Conservation (phyloP, 1,284 basidiomycete genomes). For the Takashimella tepidaria region DNA sequence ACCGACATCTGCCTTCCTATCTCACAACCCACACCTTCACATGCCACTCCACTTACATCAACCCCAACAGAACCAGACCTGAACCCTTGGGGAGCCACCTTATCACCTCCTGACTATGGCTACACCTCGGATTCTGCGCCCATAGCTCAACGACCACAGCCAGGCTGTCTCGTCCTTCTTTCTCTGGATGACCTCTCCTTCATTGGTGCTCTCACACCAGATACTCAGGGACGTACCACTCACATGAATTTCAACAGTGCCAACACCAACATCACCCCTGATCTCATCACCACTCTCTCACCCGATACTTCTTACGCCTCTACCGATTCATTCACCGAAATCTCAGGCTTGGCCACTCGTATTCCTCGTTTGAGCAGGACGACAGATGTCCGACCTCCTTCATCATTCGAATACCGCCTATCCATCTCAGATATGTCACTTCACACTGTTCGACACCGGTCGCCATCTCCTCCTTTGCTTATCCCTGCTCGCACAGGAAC, state of each 20-base stretch:
- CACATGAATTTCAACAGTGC: too few relatives aligned
- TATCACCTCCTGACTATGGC: background rate
- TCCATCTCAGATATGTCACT: background rate
- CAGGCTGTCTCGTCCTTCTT: background rate
- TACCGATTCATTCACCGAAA: background rate
- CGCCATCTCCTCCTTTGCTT: too few relatives aligned
- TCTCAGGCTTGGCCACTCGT: background rate
- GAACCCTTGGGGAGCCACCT: background rate
- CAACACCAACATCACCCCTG: too few relatives aligned
- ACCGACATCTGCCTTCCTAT: too few relatives aligned
- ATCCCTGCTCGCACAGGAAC: too few relatives aligned
- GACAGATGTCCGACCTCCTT: background rate
- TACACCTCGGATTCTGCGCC: background rate
- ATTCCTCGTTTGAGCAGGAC: background rate
- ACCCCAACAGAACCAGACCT: background rate
- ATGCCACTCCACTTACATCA: background rate
- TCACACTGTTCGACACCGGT: background rate
- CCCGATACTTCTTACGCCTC: background rate
- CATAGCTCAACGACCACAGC: background rate
- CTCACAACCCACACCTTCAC: background rate
- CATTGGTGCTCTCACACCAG: background rate
- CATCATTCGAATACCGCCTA: background rate
- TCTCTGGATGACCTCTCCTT: background rate
- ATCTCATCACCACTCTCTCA: background rate
- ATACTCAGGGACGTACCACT: too few relatives aligned